Evolutionary conservation across 306 rosid genomes (phyloP).

Genomic region (Dryas octopetala): DNA sequence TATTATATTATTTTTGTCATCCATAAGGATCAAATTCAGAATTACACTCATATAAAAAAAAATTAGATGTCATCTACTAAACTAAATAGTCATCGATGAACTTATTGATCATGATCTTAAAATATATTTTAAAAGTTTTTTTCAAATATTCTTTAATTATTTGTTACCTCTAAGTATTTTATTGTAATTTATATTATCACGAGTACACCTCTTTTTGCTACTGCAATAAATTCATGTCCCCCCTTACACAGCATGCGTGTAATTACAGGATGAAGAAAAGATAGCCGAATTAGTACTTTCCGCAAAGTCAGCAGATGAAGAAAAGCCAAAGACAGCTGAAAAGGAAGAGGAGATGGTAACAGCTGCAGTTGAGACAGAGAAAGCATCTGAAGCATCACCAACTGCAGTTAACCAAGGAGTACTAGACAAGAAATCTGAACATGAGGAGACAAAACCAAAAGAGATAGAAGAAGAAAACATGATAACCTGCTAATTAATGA

Average conservation of each 20-base stretch:
- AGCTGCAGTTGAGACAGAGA: slow-evolving; percentile 1
- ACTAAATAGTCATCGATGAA: too few species aligned
- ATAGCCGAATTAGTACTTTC: background rate
- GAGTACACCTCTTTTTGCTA: background rate
- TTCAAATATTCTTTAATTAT: too few species aligned
- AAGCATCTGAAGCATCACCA: slow-evolving; percentile 2
- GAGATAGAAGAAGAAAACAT: background rate
- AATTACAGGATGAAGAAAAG: slow-evolving; percentile 24
- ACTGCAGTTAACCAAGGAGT: slow-evolving; percentile 11
- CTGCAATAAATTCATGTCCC: too few species aligned
- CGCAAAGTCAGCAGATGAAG: background rate
- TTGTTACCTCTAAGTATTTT: too few species aligned
- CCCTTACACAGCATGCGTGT: background rate
- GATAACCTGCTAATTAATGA: background rate
- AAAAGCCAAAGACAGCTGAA: slow-evolving; percentile 2
- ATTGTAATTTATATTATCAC: background rate
- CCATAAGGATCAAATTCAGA: too few species aligned
- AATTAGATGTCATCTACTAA: too few species aligned
- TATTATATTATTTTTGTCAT: too few species aligned
- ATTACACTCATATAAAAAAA: too few species aligned
- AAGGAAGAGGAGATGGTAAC: background rate
- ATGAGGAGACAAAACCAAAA: background rate
- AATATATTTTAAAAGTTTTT: too few species aligned
- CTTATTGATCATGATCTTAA: too few species aligned
- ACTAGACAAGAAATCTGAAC: background rate